Conservation (phyloP, 192 early-diverging fungal species). For the Paraglomus occultum region DNA sequence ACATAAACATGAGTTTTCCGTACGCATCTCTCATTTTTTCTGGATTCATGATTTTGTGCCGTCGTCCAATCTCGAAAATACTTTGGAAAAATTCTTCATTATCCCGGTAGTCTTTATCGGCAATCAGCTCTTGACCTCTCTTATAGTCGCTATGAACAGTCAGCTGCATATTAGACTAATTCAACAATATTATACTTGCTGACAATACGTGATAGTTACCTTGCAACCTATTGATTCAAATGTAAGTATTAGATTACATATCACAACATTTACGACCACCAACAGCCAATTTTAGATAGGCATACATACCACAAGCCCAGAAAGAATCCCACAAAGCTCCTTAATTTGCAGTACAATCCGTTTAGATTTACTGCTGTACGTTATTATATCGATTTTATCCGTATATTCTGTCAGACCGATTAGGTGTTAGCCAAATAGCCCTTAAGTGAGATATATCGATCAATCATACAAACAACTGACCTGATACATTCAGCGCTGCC, state of each 20-base stretch:
- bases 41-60: conserved; percentile 91
- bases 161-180: not conserved
- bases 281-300: not conserved
- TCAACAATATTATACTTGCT: not conserved
- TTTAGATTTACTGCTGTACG: conserved; percentile 78
- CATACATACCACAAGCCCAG: conserved; percentile 72
- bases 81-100: conserved; percentile 79
- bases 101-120: conserved; percentile 61
- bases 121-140: conserved; percentile 76
- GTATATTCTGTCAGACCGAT: conserved; percentile 48
- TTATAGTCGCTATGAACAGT: conserved; percentile 61
- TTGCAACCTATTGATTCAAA: not conserved
- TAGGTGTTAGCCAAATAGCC: not conserved
- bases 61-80: conserved; percentile 67
- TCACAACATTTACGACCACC: not conserved
- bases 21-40: conserved; percentile 97
- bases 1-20: conserved; percentile 94
- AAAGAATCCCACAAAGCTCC: conserved; percentile 93
- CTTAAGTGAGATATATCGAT: not conserved
- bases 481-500: conserved; percentile 85
- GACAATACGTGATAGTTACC: not conserved
- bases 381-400: conserved; percentile 62
- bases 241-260: not conserved
- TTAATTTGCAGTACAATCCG: conserved; percentile 94
- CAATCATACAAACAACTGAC: conserved; percentile 1